phyloP scores from a whole-genome alignment of 176 grass and related monocot species.

The Alloteropsis semialata region DNA sequence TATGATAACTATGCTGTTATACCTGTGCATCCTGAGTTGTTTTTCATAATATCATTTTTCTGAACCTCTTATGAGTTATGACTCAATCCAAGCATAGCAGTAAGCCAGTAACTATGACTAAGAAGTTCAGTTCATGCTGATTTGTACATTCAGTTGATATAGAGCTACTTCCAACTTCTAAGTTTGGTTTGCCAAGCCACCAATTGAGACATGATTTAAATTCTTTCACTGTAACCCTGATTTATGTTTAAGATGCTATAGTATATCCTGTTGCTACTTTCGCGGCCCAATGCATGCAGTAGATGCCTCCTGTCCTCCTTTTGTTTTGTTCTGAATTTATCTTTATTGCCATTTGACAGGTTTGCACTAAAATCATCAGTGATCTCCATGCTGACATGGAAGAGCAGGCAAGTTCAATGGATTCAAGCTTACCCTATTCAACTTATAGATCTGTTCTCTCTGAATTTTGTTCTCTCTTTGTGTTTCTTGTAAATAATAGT shows the following conservation, averaged over 20 bases:
- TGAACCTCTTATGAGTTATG: not conserved
- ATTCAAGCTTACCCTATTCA: not conserved
- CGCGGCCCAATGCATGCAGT: not conserved
- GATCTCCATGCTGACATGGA: conserved; percentile 60
- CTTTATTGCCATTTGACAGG: conserved; percentile 37
- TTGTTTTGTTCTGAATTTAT: not conserved
- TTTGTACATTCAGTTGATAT: conserved; percentile 5
- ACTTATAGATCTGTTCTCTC: not conserved
- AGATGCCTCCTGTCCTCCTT: not conserved
- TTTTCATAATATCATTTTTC: not conserved
- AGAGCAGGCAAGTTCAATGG: conserved; percentile 46
- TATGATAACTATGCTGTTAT: not conserved
- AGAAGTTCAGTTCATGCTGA: not conserved
- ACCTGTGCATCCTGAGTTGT: not conserved
- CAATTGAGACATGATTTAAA: not conserved
- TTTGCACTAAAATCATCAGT: conserved; percentile 59
- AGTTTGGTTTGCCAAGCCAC: not conserved
- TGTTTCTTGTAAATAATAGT: not conserved
- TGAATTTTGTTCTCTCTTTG: not conserved
- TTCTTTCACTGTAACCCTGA: not conserved
- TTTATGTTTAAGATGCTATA: not conserved
- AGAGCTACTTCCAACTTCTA: not conserved
- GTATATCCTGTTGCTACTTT: not conserved
- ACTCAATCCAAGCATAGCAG: not conserved
- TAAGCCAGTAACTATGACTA: not conserved